A percentile compares a stretch with the other conserved stretches of the same genome.
These are phyloP conservation scores for Barnettozyma botsteinii DNA, from an alignment of 805 yeast species.

Conservation along the genomic window DNA sequence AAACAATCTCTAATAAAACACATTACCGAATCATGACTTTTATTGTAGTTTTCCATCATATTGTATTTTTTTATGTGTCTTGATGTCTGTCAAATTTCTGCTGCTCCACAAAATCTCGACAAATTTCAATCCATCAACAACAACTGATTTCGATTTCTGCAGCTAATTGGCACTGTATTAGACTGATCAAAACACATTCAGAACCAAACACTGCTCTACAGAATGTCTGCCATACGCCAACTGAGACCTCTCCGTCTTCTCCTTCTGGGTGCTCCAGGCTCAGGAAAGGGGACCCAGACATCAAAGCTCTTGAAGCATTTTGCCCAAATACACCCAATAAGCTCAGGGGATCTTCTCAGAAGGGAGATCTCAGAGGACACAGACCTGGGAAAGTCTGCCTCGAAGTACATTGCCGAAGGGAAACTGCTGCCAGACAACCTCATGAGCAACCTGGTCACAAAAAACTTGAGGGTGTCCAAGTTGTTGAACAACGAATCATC, in stretches of 20 bases:
- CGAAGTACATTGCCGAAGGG: slow-evolving; percentile 54
- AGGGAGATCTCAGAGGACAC: slow-evolving; percentile 53
- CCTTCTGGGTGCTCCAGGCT: slow-evolving; percentile 89
- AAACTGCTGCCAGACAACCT: slow-evolving; percentile 65
- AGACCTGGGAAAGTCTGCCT: slow-evolving; percentile 51
- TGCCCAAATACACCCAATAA: slow-evolving; percentile 50
- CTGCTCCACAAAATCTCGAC: too few relatives aligned
- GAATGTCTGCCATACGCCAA: not conserved
- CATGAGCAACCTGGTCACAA: slow-evolving; percentile 54
- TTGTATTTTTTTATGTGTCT: too few relatives aligned
- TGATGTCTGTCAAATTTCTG: too few relatives aligned
- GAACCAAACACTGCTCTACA: too few relatives aligned
- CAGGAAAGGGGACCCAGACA: slow-evolving; percentile 92
- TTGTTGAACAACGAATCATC: slow-evolving; percentile 42
- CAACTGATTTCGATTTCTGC: too few relatives aligned
- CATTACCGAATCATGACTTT: too few relatives aligned
- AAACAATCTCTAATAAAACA: too few relatives aligned
- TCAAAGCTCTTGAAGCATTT: slow-evolving; percentile 51
- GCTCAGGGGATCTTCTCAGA: slow-evolving; percentile 83
- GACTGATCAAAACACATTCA: too few relatives aligned
- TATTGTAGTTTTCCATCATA: too few relatives aligned
- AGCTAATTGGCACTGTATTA: too few relatives aligned
- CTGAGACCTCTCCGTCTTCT: slow-evolving; percentile 55
- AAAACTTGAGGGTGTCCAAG: slow-evolving; percentile 37
- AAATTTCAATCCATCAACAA: too few relatives aligned